Evolutionary conservation across 805 yeast genomes (phyloP).

Genomic region (Ogataea wickerhamii): DNA sequence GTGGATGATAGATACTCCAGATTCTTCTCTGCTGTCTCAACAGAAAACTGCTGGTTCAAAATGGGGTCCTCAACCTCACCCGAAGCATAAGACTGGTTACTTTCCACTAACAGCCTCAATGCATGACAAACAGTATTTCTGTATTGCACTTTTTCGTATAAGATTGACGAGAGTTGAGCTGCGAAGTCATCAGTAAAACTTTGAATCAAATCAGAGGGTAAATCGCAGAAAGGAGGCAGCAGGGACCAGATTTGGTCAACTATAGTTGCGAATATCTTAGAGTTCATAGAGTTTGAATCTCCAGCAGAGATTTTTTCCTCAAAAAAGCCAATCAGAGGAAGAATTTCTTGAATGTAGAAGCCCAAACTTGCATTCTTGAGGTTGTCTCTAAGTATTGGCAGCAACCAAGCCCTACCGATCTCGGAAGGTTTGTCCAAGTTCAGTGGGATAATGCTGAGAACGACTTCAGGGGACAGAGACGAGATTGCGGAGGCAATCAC

Average conservation of each 20-base stretch:
- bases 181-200: constrained; percentile 79
- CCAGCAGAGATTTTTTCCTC: constrained; percentile 42
- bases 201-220: constrained; percentile 67
- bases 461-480: constrained; percentile 82
- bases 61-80: constrained; percentile 59
- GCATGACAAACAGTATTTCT: constrained; percentile 84
- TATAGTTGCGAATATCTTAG: constrained; percentile 78
- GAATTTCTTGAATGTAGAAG: constrained; percentile 57
- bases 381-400: constrained; percentile 87
- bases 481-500: constrained; percentile 77
- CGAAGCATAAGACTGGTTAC: constrained; percentile 59
- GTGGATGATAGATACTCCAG: constrained; percentile 60
- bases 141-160: constrained; percentile 71
- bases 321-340: constrained; percentile 63
- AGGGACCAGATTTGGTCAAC: constrained; percentile 91
- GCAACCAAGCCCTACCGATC: constrained; percentile 93
- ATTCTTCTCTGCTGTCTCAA: constrained; percentile 50
- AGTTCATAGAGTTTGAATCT: constrained; percentile 57
- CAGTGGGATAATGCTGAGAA: constrained; percentile 71
- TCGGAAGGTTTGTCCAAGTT: constrained; percentile 59
- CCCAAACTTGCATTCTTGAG: constrained; percentile 66
- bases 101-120: constrained; percentile 71
- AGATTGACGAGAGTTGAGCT: constrained; percentile 61
- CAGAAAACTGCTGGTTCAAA: constrained; percentile 60
- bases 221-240: constrained; percentile 82